A percentile compares a stretch with the other conserved stretches of the same genome.
phyloP scores from a whole-genome alignment of 306 rosid genomes.

The Corylus americana region DNA sequence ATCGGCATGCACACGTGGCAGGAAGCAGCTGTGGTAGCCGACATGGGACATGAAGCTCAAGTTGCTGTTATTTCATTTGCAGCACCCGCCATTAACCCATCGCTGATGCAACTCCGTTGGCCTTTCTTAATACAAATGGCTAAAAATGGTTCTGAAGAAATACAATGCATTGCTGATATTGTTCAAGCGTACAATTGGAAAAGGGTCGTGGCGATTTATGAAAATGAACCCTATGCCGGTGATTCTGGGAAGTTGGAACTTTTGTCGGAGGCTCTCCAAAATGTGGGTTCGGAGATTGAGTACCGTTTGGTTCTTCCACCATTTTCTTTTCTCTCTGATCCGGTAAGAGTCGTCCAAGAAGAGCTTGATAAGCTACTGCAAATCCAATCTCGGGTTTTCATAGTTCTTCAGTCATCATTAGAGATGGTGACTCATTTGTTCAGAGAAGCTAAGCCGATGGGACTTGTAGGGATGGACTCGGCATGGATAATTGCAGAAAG shows the following conservation, averaged over 20 bases:
- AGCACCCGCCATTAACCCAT: conserved; percentile 34
- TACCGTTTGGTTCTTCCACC: conserved; percentile 53
- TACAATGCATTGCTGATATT: no score
- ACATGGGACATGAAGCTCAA: conserved; percentile 39
- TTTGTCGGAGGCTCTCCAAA: conserved; percentile 59
- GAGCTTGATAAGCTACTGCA: conserved; percentile 42
- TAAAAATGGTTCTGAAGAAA: conserved; percentile 16
- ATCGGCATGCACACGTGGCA: conserved; percentile 59
- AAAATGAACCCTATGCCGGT: conserved; percentile 40
- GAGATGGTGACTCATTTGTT: conserved; percentile 54
- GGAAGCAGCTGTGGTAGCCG: conserved; percentile 59
- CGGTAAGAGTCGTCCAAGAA: conserved; percentile 47
- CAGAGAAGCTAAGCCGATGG: conserved; percentile 50
- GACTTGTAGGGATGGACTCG: conserved; percentile 48
- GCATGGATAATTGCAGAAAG: conserved; percentile 71
- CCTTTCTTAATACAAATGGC: conserved; percentile 56
- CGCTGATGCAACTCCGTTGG: conserved; percentile 40
- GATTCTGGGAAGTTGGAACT: conserved; percentile 49
- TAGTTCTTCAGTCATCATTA: conserved; percentile 56
- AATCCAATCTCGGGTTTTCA: conserved; percentile 52
- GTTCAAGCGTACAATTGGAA: no score
- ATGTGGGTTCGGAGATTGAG: conserved; percentile 48
- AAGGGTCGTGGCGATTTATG: conserved; percentile 29
- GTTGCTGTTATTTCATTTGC: conserved; percentile 56
- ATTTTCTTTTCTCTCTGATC: conserved; percentile 43